A percentile compares a stretch with the other conserved stretches of the same genome.
These are phyloP conservation scores for Cyclotella sp. DNA, from an alignment of 108 stramenopile species.

Conservation along the genomic window DNA sequence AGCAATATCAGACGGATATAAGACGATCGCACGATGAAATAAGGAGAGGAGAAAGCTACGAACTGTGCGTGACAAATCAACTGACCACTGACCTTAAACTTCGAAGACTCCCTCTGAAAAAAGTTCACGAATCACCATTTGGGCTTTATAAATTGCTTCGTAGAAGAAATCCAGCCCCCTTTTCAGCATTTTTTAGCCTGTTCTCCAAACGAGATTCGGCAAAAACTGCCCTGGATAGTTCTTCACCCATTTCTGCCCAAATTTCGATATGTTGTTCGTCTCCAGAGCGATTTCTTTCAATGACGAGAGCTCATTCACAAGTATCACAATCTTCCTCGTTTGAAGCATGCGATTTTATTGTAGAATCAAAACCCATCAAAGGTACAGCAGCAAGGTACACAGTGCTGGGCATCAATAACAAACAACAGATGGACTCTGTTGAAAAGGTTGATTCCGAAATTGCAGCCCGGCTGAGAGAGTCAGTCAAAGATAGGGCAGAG, in stretches of 20 bases:
- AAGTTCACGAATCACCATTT: conserved; percentile 53
- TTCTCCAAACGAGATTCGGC: conserved; percentile 8
- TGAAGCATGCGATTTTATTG: conserved; percentile 39
- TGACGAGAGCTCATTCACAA: conserved; percentile 43
- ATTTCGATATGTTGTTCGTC: conserved; percentile 93
- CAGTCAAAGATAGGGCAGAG: conserved; percentile 90
- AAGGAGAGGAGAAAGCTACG: conserved; percentile 88
- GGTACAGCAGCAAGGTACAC: conserved; percentile 82
- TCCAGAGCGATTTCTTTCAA: conserved; percentile 93
- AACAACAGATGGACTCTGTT: conserved; percentile 43
- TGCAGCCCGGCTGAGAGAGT: conserved; percentile 58
- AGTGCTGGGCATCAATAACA: conserved; percentile 43
- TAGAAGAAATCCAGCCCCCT: conserved; percentile 91
- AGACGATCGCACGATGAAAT: conserved; percentile 80
- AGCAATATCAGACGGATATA: conserved; percentile 66
- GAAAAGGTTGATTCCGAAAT: conserved; percentile 60
- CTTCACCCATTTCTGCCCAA: conserved; percentile 16
- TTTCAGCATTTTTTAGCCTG: conserved; percentile 82
- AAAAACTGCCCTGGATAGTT: no score
- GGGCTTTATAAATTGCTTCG: conserved; percentile 81
- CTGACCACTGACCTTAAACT: conserved; percentile 53
- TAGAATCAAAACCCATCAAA: conserved; percentile 98
- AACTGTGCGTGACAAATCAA: conserved; percentile 93
- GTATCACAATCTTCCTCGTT: not conserved
- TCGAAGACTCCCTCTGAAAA: conserved; percentile 18